Percentiles rank a stretch among this genome's conserved stretches.
These are phyloP conservation scores for Panicum hallii DNA, from an alignment of 202 grass and related monocot genomes.

Conservation along the genomic window DNA sequence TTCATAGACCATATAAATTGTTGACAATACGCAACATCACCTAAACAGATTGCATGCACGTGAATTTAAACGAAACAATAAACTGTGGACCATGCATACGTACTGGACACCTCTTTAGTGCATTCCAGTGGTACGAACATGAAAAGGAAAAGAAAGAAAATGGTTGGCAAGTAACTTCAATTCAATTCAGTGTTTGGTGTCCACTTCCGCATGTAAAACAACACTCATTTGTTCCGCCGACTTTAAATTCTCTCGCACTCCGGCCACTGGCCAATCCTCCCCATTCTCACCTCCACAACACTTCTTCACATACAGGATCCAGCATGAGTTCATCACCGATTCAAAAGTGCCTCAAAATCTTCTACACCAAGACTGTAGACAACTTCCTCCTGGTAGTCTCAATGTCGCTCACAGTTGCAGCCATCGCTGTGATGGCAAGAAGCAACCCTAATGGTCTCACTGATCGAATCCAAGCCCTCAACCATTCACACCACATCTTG, in stretches of 20 bases:
- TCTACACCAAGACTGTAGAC: background rate
- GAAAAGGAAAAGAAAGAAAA: no score
- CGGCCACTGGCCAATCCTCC: background rate
- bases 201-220: no score
- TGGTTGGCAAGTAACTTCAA: no score
- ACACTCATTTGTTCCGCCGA: background rate
- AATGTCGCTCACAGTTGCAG: background rate
- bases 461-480: background rate
- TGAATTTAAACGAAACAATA: no score
- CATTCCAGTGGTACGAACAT: no score
- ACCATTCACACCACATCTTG: background rate
- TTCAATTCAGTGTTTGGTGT: no score
- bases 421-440: background rate
- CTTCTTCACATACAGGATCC: no score
- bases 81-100: no score
- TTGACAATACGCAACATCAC: no score
- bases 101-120: no score
- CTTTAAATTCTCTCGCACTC: background rate
- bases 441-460: background rate
- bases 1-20: no score
- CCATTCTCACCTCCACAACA: background rate
- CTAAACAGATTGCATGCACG: no score
- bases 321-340: background rate
- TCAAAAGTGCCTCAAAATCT: background rate
- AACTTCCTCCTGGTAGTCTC: background rate